Percentiles rank a stretch among this genome's conserved stretches.
Evolutionary conservation across 257 asterid genomes (phyloP).

Genomic region (Jacaranda mimosifolia): DNA sequence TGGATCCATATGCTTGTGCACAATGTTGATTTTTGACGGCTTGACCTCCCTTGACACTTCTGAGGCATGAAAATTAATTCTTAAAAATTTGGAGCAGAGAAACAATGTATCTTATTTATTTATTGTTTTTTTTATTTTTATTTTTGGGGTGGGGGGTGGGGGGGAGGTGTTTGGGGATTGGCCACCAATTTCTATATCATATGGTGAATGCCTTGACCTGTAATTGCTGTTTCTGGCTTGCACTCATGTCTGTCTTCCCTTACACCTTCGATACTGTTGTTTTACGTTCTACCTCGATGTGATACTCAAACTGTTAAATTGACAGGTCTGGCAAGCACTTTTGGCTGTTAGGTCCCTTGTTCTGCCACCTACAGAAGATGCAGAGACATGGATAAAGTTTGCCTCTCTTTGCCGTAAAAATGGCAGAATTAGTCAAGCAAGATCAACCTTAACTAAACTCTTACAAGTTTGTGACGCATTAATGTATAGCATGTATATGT

Average conservation of each 20-base stretch:
- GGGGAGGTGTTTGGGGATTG: too few relatives aligned
- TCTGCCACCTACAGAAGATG: conserved; percentile 96
- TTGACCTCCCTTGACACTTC: neutral
- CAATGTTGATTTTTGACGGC: neutral
- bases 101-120: neutral
- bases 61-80: neutral
- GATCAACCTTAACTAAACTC: conserved; percentile 88
- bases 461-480: conserved; percentile 69
- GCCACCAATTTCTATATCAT: neutral
- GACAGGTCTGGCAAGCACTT: conserved; percentile 94
- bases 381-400: conserved; percentile 97
- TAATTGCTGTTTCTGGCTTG: conserved; percentile 28
- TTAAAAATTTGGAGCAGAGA: conserved; percentile 4
- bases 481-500: conserved; percentile 20
- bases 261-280: conserved; percentile 11
- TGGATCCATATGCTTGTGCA: neutral
- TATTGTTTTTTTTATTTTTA: neutral
- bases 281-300: conserved; percentile 17
- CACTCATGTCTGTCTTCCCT: conserved; percentile 23
- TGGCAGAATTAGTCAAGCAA: conserved; percentile 98
- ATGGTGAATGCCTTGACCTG: conserved; percentile 22
- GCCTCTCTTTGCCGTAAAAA: conserved; percentile 96
- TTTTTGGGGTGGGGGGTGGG: conserved; percentile 9
- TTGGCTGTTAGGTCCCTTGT: conserved; percentile 93
- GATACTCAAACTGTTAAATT: conserved; percentile 37